Base-by-base conservation (phyloP, 1,284 basidiomycete species). In the Apiotrichum montevideense region DNA sequence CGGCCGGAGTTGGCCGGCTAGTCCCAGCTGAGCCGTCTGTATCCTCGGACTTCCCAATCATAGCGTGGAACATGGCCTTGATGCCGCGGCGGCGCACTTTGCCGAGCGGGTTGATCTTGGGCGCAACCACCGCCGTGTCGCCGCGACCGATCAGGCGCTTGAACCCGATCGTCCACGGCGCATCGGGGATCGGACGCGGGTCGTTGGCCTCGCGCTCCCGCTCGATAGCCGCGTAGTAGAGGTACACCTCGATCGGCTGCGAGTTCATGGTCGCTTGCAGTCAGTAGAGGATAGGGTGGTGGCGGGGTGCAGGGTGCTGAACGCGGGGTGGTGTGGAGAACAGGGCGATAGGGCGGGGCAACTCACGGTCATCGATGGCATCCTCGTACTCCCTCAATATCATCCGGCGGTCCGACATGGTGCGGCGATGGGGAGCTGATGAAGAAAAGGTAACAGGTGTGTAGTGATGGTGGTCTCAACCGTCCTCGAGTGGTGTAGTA, bases 331-430 rank as follows among this genome's bases (percentile, higher is more conserved):
- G 13, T 9, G 9, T 11, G 21, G 21, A 21, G 21, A 21, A 39
- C 11, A 13, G 33, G 15, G 6, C 6, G n/a, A 40, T 5, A 41
- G 4, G 29, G 7, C 4, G 33, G 10, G 5, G 13, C 4, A 6
- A 59, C 58, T 45, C 46, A 60, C 58, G 55, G 44, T 60, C 58
- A 1, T 60, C 58, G 21, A 54, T 48, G 1, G 48, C 44, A 40
- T 60, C 58, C 55, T 60, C 58, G 41, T 49, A 49, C 35, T 39
- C 21, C 21, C 21, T 21, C 21, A 21, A 21, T 21, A 21, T 21
- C 21, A 21, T 21, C 21, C 21, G 21, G 21, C 21, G 21, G 21
- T 21, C 21, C 21, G 21, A 21, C 21, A 21, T 21, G 21, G 21
- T 21, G 21, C 21, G 21, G 21, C 21, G 21, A 21, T 21, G 21